These are phyloP conservation scores for Blastobotrys apis DNA, from an alignment of 1,139 yeast genomes.

Conservation along the genomic window DNA sequence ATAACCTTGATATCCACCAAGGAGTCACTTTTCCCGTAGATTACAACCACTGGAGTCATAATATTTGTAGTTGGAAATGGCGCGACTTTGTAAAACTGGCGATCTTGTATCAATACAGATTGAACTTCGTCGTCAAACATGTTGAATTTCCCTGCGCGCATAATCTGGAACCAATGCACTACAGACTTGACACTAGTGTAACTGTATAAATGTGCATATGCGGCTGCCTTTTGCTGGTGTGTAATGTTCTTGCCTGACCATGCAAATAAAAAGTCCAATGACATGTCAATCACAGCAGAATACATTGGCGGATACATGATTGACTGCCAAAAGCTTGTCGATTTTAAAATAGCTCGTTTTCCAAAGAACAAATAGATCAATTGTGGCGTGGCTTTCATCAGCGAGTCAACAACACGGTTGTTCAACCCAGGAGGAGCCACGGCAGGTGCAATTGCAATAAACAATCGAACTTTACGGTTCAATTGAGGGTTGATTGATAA, in stretches of 20 bases:
- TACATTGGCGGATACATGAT: slow-evolving; percentile 82
- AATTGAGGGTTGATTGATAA: slow-evolving; percentile 65
- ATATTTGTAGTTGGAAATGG: slow-evolving; percentile 66
- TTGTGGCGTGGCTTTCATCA: slow-evolving; percentile 75
- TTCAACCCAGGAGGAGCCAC: slow-evolving; percentile 86
- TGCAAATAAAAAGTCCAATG: slow-evolving; percentile 64
- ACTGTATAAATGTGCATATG: slow-evolving; percentile 81
- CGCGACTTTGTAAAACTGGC: slow-evolving; percentile 48
- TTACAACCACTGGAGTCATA: slow-evolving; percentile 61
- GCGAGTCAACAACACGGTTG: slow-evolving; percentile 68
- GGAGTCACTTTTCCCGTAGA: slow-evolving; percentile 79
- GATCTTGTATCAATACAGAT: slow-evolving; percentile 25
- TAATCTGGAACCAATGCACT: slow-evolving; percentile 96
- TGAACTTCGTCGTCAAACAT: slow-evolving; percentile 70
- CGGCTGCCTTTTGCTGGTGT: slow-evolving; percentile 64
- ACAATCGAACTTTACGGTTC: slow-evolving; percentile 61
- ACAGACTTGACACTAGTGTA: slow-evolving; percentile 88
- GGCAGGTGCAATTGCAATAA: slow-evolving; percentile 88
- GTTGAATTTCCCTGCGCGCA: slow-evolving; percentile 73
- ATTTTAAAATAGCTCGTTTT: slow-evolving; percentile 63
- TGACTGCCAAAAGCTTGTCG: slow-evolving; percentile 77
- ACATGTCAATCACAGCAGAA: slow-evolving; percentile 63
- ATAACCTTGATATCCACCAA: slow-evolving; percentile 79
- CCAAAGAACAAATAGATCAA: slow-evolving; percentile 74
- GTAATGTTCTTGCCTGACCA: slow-evolving; percentile 75